Evolutionary conservation across 306 rosid genomes (phyloP), one percentile per base, ranked within the genome.

Genomic region (Lotus japonicus): DNA sequence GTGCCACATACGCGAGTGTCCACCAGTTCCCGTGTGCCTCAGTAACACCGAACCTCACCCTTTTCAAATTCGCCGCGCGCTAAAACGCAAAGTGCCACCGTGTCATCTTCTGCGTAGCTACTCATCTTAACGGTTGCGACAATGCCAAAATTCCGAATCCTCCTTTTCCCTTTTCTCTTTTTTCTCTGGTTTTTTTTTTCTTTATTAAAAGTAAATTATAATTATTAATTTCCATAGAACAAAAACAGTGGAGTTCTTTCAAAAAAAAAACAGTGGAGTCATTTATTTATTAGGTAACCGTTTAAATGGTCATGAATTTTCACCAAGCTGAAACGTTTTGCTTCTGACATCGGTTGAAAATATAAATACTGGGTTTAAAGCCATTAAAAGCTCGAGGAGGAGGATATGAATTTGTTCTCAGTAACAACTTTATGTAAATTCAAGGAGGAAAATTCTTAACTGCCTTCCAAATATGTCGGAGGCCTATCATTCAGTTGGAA

Each of bases 21-120:
- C 69, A 68, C 39, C 0, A 16, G 0, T 42, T 49, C 5, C 16
- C 5, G 16, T 72, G 80, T 65, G 36, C 70, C 82, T 28, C 64
- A 66, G 7, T 9, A 45, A 10, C 52, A 81, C 70, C 5, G 1
- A 14, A 75, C 4, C 17, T 52, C 55, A 1, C 16, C 38, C 65
- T 21, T 59, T 84, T 86, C 68, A 76, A 78, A 77, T 77, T 31
- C 10, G 0, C 7, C 5, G 39, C 75, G 79, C 86, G 84, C 86
- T 79, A 60, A 73, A 71, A 59, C 62, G 2, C 3, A 11, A 23
- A 17, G 3, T 13, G 18, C 49, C 49, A 9, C 11, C 61, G 23
- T 74, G 48, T 39, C 38, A 33, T 13, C 10, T 6, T 17, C 68
- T 5, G 0, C 14, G 16, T n/a, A 14, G 10, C 15, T 26, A 17